Conservation (phyloP, 306 rosid species). For the Trichosanthes truncata region DNA sequence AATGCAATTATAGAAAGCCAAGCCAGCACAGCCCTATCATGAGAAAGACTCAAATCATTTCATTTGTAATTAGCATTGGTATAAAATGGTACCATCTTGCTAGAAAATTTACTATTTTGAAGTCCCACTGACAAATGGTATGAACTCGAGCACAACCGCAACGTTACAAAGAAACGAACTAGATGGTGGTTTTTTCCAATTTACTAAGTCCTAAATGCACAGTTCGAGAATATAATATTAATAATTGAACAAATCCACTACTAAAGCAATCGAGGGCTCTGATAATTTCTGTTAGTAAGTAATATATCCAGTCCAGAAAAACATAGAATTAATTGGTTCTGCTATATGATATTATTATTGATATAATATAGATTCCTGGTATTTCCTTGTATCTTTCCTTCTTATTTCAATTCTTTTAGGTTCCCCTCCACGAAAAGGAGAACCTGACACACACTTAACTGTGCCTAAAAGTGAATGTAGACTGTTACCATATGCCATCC, state of each 20-base stretch:
- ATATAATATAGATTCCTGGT: background rate
- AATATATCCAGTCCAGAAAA: background rate
- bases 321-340: background rate
- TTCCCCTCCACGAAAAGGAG: background rate
- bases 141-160: background rate
- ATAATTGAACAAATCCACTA: background rate
- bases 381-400: background rate
- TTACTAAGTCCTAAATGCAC: background rate
- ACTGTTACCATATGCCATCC: constrained; percentile 87
- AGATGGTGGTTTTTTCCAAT: background rate
- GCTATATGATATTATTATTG: background rate
- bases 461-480: constrained; percentile 7
- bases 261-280: background rate
- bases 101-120: background rate
- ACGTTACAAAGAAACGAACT: background rate
- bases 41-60: background rate
- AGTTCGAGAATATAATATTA: background rate
- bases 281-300: background rate
- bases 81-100: background rate
- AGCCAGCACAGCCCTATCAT: constrained; percentile 89
- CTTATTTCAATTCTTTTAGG: background rate
- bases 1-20: constrained; percentile 92
- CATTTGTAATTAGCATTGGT: background rate
- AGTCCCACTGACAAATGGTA: background rate
- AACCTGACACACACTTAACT: background rate